These are phyloP conservation scores for Raphanus raphanistrum DNA, from an alignment of 345 rosid genomes.

Conservation along the genomic window DNA sequence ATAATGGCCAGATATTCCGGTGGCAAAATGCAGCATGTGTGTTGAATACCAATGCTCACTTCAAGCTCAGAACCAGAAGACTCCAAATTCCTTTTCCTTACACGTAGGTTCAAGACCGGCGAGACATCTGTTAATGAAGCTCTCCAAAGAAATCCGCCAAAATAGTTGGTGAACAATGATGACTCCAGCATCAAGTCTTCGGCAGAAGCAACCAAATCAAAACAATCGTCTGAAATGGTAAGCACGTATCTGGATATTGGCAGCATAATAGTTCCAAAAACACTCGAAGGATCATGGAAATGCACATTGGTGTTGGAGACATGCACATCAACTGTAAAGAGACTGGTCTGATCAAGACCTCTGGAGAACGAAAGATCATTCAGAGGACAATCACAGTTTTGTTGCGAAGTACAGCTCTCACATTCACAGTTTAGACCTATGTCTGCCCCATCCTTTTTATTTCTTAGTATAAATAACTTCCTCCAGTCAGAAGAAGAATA, in stretches of 20 bases:
- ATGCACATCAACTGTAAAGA: conserved; percentile 48
- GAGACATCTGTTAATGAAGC: conserved; percentile 51
- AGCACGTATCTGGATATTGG: conserved; percentile 52
- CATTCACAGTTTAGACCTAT: conserved; percentile 41
- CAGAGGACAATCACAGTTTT: conserved; percentile 25
- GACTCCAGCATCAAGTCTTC: conserved; percentile 70
- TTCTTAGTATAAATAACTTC: conserved; percentile 45
- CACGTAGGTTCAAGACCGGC: conserved; percentile 67
- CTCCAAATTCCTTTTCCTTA: conserved; percentile 53
- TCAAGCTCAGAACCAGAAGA: conserved; percentile 57
- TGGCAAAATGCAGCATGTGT: conserved; percentile 68
- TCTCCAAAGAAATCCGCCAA: conserved; percentile 68
- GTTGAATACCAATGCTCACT: conserved; percentile 82
- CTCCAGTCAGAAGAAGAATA: conserved; percentile 59
- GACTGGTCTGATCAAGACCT: conserved; percentile 36
- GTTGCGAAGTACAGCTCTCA: conserved; percentile 25
- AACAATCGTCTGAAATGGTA: conserved; percentile 43
- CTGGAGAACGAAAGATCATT: conserved; percentile 34
- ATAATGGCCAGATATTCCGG: conserved; percentile 75
- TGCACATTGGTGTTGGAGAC: conserved; percentile 56
- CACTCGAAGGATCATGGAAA: conserved; percentile 81
- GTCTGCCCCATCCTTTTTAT: conserved; percentile 41
- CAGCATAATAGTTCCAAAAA: conserved; percentile 62
- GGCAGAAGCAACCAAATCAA: conserved; percentile 69
- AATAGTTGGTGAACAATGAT: conserved; percentile 58